Evolutionary conservation across 805 yeast genomes (phyloP).

Genomic region (Blastobotrys attinorum): DNA sequence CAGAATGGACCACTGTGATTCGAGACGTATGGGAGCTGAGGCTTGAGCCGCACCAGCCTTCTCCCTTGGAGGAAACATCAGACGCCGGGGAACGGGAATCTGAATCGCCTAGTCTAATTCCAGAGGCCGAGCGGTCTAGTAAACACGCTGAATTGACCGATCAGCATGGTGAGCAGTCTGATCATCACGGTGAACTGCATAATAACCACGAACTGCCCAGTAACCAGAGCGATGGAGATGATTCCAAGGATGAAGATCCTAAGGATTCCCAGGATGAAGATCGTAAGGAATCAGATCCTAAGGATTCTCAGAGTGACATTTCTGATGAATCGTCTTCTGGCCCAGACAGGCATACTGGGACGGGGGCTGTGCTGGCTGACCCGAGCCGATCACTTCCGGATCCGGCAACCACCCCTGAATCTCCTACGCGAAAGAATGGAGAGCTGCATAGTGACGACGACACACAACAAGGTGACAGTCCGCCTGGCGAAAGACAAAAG

Average conservation of each 20-base stretch:
- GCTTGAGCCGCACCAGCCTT: not conserved
- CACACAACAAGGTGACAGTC: not conserved
- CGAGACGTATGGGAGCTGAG: conserved; percentile 1
- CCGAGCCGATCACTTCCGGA: not conserved
- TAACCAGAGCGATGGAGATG: too few relatives aligned
- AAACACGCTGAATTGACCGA: too few relatives aligned
- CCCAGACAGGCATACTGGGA: too few relatives aligned
- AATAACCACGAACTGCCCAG: too few relatives aligned
- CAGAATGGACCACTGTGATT: conserved; percentile 1
- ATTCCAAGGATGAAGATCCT: too few relatives aligned
- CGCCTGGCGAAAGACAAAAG: not conserved
- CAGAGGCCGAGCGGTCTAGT: too few relatives aligned
- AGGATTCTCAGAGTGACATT: too few relatives aligned
- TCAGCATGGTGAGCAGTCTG: too few relatives aligned
- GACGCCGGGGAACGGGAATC: not conserved
- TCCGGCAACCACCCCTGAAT: not conserved
- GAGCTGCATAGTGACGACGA: not conserved
- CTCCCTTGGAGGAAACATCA: not conserved
- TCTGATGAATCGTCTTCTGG: too few relatives aligned
- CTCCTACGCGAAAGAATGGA: not conserved
- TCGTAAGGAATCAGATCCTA: too few relatives aligned
- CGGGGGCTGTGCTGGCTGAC: not conserved
- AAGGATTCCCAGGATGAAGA: too few relatives aligned
- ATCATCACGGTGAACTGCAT: too few relatives aligned
- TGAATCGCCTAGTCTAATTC: not conserved